A percentile compares a stretch with the other conserved stretches of the same genome.
Conservation (phyloP, 2,329 filamentous ascomycete species). For the Hymenoscyphus repandus region DNA sequence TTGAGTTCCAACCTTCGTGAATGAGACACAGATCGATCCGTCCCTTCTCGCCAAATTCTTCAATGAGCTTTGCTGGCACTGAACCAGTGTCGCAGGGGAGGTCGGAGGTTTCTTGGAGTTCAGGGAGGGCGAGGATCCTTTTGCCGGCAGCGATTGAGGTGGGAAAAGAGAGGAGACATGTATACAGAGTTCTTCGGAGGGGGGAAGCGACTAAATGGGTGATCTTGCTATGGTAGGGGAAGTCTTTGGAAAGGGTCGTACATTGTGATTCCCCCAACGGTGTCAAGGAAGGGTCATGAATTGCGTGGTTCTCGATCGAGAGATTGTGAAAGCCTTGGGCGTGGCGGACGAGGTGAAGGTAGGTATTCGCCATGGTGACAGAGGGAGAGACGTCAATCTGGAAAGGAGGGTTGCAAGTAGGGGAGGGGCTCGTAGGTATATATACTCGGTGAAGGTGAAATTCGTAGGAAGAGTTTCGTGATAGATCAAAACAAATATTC, state of each 20-base stretch:
- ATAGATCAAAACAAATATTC: not conserved
- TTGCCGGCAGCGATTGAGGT: slow-evolving; percentile 40
- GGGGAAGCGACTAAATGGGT: slow-evolving; percentile 74
- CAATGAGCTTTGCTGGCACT: slow-evolving; percentile 45
- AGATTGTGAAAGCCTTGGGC: slow-evolving; percentile 82
- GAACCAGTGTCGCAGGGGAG: slow-evolving; percentile 74
- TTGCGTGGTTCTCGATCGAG: slow-evolving; percentile 57
- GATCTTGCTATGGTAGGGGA: slow-evolving; percentile 60
- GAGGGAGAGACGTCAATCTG: not conserved
- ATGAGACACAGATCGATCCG: slow-evolving; percentile 60
- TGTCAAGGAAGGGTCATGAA: slow-evolving; percentile 77
- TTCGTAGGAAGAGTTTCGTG: not conserved
- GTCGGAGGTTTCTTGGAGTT: slow-evolving; percentile 72
- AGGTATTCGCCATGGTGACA: slow-evolving; percentile 28
- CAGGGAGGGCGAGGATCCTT: slow-evolving; percentile 60
- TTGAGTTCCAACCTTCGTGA: slow-evolving; percentile 65
- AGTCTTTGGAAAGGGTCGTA: slow-evolving; percentile 51
- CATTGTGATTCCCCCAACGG: slow-evolving; percentile 73
- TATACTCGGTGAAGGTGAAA: not conserved
- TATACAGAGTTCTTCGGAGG: slow-evolving; percentile 75
- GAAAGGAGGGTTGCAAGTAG: not conserved
- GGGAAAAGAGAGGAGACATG: slow-evolving; percentile 65
- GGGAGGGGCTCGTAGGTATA: not conserved
- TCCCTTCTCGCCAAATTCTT: slow-evolving; percentile 51
- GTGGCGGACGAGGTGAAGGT: slow-evolving; percentile 66